Evolutionary conservation across 1,284 basidiomycete species (phyloP).

Genomic region (Ceratobasidium sp.): DNA sequence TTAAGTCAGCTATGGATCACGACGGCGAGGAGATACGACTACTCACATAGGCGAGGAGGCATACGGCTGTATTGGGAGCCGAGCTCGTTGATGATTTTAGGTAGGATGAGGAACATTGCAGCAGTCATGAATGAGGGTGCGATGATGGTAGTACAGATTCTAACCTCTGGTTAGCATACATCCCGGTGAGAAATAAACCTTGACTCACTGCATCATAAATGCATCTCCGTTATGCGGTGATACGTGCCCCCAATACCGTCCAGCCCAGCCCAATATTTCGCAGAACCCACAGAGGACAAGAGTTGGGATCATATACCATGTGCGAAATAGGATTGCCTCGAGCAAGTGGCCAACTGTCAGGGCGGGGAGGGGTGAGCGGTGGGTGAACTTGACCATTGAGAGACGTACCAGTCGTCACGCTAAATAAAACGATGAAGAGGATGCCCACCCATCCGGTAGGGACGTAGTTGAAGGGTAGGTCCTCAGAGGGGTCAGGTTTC

Average conservation of each 20-base stretch:
- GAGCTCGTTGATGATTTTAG: constrained; percentile 55
- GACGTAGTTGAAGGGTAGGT: constrained; percentile 39
- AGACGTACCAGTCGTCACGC: constrained; percentile 29
- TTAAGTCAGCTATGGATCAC: not conserved
- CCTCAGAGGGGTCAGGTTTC: not conserved
- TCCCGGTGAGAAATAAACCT: not conserved
- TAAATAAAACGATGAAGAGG: constrained; percentile 47
- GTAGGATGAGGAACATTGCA: constrained; percentile 53
- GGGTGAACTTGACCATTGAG: not conserved
- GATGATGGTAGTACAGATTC: constrained; percentile 38
- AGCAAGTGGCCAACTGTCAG: constrained; percentile 60
- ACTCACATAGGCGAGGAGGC: constrained; percentile 51
- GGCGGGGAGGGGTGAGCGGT: not conserved
- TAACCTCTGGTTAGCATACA: not conserved
- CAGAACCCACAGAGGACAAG: constrained; percentile 64
- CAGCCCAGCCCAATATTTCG: constrained; percentile 62
- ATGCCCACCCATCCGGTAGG: constrained; percentile 48
- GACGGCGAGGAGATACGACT: not conserved
- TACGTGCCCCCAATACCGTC: constrained; percentile 50
- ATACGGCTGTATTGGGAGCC: constrained; percentile 56
- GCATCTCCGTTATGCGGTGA: constrained; percentile 52
- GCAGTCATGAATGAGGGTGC: constrained; percentile 45
- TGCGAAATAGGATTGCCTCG: constrained; percentile 61
- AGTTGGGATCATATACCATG: constrained; percentile 70
- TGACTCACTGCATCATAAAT: constrained; percentile 64